Evolutionary conservation across 306 rosid species (phyloP).

Genomic region (Quercus suber): DNA sequence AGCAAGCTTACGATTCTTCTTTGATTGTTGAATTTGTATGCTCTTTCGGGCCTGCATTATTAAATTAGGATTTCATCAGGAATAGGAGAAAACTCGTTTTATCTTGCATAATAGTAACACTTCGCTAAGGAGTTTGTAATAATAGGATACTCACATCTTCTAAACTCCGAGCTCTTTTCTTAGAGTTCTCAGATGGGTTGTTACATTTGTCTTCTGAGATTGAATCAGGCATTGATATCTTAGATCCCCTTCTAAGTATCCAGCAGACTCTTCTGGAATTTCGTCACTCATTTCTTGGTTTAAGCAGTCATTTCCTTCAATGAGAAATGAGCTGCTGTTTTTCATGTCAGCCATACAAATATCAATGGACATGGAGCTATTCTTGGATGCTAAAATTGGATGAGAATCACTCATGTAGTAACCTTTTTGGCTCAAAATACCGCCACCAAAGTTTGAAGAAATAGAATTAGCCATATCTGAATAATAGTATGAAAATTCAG

Average conservation of each 20-base stretch:
- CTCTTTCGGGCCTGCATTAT: conserved; percentile 23
- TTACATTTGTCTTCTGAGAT: conserved; percentile 16
- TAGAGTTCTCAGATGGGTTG: conserved; percentile 21
- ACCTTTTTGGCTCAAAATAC: conserved; percentile 17
- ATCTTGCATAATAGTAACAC: not conserved
- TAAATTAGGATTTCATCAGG: not conserved
- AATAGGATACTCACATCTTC: conserved; percentile 40
- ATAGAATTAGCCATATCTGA: conserved; percentile 21
- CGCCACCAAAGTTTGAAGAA: conserved; percentile 12
- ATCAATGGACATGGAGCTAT: conserved; percentile 24
- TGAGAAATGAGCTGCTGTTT: conserved; percentile 17
- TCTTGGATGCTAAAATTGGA: conserved; percentile 28
- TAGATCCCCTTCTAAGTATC: conserved; percentile 24
- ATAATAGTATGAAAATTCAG: conserved; percentile 34
- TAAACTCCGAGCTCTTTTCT: conserved; percentile 47
- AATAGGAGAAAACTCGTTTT: not conserved
- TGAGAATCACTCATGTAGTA: conserved; percentile 20
- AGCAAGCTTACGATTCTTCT: conserved; percentile 38
- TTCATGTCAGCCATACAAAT: conserved; percentile 31
- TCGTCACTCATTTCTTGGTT: conserved; percentile 33
- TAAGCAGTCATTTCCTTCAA: conserved; percentile 33
- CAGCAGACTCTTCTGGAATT: conserved; percentile 33
- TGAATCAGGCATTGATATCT: conserved; percentile 26
- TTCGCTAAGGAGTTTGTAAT: not conserved
- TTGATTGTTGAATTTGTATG: conserved; percentile 42